A percentile compares a stretch with the other conserved stretches of the same genome.
Evolutionary conservation across 345 rosid species (phyloP).

Genomic region (Murraya paniculata): DNA sequence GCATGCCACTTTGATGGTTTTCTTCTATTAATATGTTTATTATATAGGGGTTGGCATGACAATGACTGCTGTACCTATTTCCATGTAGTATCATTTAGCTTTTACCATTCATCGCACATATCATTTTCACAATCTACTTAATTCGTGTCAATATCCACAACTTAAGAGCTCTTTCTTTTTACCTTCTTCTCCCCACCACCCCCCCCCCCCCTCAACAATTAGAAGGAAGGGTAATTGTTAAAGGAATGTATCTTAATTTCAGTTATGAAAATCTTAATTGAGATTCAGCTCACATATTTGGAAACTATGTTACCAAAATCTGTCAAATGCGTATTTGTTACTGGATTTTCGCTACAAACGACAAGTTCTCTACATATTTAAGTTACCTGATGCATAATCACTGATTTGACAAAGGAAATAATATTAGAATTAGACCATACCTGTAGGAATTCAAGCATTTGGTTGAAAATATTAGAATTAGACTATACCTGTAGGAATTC

Average conservation of each 20-base stretch:
- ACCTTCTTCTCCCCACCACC: neutral
- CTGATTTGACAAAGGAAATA: neutral
- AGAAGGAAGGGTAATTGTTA: neutral
- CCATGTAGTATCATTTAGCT: neutral
- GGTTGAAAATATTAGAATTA: slow-evolving; percentile 21
- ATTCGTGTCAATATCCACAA: neutral
- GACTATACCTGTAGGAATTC: slow-evolving; percentile 68
- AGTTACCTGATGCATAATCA: neutral
- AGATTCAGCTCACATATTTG: neutral
- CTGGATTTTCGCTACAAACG: neutral
- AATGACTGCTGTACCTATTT: neutral
- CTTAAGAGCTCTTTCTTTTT: neutral
- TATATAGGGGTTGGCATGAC: neutral
- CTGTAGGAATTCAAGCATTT: slow-evolving; percentile 82
- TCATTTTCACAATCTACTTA: neutral
- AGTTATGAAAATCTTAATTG: neutral
- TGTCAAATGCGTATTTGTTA: neutral
- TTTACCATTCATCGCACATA: too few species aligned
- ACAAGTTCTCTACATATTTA: neutral
- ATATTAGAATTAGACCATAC: slow-evolving; percentile 26
- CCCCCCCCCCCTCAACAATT: too few species aligned
- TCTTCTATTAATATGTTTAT: neutral
- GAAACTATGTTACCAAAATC: neutral
- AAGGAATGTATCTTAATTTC: neutral
- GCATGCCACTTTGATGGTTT: neutral